Percentiles rank a stretch among this genome's conserved stretches.
These are phyloP conservation scores for Melaleuca quinquenervia DNA, from an alignment of 345 rosid genomes.

Conservation along the genomic window DNA sequence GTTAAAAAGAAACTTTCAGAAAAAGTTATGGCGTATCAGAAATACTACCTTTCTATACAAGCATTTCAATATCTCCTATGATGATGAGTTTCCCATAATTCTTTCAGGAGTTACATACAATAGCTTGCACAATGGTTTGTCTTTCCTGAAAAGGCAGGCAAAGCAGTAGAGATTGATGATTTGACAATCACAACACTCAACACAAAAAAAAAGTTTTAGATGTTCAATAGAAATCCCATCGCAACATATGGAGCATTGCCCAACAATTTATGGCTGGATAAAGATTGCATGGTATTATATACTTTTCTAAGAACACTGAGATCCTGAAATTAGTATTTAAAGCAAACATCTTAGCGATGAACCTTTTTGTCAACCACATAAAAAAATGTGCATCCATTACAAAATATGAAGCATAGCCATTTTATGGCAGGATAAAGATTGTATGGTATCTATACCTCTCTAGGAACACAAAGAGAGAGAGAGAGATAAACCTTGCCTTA, in stretches of 20 bases:
- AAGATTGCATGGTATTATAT: background rate
- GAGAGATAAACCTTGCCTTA: constrained; percentile 48
- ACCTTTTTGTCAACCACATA: background rate
- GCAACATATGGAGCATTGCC: background rate
- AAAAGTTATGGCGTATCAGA: background rate
- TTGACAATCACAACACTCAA: background rate
- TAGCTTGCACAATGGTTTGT: constrained; percentile 81
- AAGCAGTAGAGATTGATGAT: background rate
- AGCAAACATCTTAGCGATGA: background rate
- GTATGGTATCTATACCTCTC: background rate
- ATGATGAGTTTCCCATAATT: constrained; percentile 59
- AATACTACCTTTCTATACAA: constrained; percentile 53
- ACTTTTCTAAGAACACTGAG: background rate
- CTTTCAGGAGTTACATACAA: constrained; percentile 91
- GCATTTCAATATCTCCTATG: constrained; percentile 49
- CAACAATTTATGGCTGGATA: background rate
- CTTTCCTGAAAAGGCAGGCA: constrained; percentile 24
- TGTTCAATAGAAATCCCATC: background rate
- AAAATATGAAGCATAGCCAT: background rate
- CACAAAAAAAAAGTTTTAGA: background rate
- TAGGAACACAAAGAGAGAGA: background rate
- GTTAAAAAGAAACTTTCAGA: background rate
- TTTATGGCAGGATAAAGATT: background rate
- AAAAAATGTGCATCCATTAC: background rate
- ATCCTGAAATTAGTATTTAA: background rate